Percentiles rank a stretch among this genome's conserved stretches.
phyloP scores from a whole-genome alignment of 768 basidiomycete genomes.

The Gyrodon lividus region DNA sequence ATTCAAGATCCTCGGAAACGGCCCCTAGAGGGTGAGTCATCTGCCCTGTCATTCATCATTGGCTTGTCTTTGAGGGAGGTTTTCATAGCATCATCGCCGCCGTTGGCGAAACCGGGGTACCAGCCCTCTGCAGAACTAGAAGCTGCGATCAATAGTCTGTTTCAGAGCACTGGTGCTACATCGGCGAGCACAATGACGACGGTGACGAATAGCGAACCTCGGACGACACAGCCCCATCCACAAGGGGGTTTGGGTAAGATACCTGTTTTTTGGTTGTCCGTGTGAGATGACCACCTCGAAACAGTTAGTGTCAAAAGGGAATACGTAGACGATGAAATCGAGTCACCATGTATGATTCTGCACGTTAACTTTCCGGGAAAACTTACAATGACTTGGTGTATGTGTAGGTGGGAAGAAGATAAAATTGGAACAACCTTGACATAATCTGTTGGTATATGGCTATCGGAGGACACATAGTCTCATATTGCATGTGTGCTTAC shows the following conservation, averaged over 20 bases:
- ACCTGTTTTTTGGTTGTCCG: not conserved
- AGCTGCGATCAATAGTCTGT: not conserved
- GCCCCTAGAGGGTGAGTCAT: not conserved
- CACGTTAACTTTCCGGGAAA: not conserved
- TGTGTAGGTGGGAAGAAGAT: constrained; percentile 2
- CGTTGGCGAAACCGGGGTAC: constrained; percentile 3
- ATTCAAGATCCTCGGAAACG: not conserved
- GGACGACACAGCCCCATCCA: not conserved
- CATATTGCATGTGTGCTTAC: no score
- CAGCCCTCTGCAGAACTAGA: constrained; percentile 3
- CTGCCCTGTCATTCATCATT: not conserved
- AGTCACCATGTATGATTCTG: not conserved
- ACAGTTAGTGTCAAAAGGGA: constrained; percentile 1
- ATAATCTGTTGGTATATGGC: no score
- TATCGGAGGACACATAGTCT: no score
- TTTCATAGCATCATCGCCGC: not conserved
- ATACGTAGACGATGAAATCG: not conserved
- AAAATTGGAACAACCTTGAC: constrained; percentile 2
- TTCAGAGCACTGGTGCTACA: not conserved
- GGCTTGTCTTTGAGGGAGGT: not conserved
- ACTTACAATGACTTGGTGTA: not conserved
- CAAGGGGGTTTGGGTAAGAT: not conserved
- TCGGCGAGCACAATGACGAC: not conserved
- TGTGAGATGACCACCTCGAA: not conserved
- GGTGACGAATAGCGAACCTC: not conserved